A percentile compares a stretch with the other conserved stretches of the same genome.
These are phyloP conservation scores for Nematocida sp. DNA, from an alignment of 371 early-diverging fungal species.

Conservation along the genomic window DNA sequence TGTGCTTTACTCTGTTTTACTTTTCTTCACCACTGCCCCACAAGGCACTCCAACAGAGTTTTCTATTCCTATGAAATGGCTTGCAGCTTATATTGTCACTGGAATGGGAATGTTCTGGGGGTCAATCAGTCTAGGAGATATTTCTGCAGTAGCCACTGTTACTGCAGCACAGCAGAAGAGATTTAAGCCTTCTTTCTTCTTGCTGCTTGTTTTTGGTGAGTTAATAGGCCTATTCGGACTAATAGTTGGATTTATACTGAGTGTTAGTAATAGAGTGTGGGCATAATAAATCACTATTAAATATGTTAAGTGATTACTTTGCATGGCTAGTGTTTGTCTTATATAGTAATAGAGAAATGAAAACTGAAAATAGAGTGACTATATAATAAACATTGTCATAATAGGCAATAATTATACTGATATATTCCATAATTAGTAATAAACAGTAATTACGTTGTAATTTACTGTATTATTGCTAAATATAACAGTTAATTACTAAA, in stretches of 20 bases:
- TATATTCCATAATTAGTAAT: no score
- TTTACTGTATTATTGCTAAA: no score
- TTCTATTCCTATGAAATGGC: constrained; percentile 45
- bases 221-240: constrained; percentile 67
- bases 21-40: constrained; percentile 62
- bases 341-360: no score
- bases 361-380: no score
- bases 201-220: constrained; percentile 70
- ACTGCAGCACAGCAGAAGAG: constrained; percentile 70
- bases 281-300: not conserved
- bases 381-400: no score
- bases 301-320: no score
- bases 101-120: constrained; percentile 66
- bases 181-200: constrained; percentile 65
- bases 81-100: constrained; percentile 63
- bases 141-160: constrained; percentile 64
- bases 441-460: no score
- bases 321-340: no score
- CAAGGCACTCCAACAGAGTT: constrained; percentile 39
- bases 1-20: constrained; percentile 65
- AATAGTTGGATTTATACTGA: constrained; percentile 65
- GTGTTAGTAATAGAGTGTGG: constrained; percentile 2
- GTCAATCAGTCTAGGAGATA: constrained; percentile 65
- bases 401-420: no score
- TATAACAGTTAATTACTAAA: no score